phyloP scores from a whole-genome alignment of 2,329 filamentous ascomycete genomes.

The Aureobasidium sp. region DNA sequence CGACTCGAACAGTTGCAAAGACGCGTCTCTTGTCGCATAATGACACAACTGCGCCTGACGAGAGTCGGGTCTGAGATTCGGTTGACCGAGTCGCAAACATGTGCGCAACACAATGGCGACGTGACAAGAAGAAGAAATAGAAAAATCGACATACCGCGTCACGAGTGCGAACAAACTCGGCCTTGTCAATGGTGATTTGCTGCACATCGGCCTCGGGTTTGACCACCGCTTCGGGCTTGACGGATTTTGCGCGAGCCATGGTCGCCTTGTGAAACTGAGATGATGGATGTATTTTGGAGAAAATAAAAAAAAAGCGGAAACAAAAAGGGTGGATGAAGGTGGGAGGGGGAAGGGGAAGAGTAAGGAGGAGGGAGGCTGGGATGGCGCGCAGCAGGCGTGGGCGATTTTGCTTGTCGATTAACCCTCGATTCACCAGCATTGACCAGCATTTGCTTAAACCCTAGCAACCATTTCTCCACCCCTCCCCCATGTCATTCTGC shows the following conservation, averaged over 20 bases:
- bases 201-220: slow-evolving; percentile 3
- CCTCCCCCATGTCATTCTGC: not conserved
- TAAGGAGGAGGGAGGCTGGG: not conserved
- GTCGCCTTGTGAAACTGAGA: not conserved
- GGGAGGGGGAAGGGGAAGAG: not conserved
- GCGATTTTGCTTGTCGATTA: slow-evolving; percentile 11
- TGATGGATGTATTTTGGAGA: not conserved
- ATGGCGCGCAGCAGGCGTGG: slow-evolving; percentile 3
- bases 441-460: slow-evolving; percentile 16
- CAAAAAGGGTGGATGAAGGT: not conserved
- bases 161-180: slow-evolving; percentile 72
- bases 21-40: slow-evolving; percentile 14
- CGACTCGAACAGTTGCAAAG: slow-evolving; percentile 15
- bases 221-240: slow-evolving; percentile 2
- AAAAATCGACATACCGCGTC: slow-evolving; percentile 64
- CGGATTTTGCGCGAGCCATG: slow-evolving; percentile 17
- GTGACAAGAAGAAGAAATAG: slow-evolving; percentile 13
- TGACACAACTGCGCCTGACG: slow-evolving; percentile 13
- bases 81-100: slow-evolving; percentile 18
- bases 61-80: not conserved
- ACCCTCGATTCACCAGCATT: slow-evolving; percentile 9
- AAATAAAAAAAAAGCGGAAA: not conserved
- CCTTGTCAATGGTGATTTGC: slow-evolving; percentile 29
- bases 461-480: not conserved
- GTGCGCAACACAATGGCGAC: slow-evolving; percentile 8